Evolutionary conservation across 1,284 basidiomycete genomes (phyloP).

Genomic region (Farysia itapuensis): DNA sequence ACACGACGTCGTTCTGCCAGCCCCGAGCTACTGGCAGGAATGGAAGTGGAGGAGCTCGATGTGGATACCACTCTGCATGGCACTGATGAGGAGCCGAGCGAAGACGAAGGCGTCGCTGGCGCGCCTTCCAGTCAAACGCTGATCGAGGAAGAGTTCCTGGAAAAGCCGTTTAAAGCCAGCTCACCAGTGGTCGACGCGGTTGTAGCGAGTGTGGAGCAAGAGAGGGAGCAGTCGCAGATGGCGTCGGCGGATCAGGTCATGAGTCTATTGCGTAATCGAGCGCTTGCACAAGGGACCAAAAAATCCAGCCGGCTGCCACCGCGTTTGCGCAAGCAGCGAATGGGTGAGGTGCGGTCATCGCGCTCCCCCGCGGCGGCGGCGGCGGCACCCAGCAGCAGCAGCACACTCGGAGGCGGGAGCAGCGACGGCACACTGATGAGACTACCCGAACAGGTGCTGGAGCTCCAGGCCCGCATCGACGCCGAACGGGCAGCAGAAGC

Average conservation of each 20-base stretch:
- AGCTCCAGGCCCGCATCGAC: conserved; percentile 24
- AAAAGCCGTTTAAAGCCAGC: conserved; percentile 1
- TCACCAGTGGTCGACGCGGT: conserved; percentile 3
- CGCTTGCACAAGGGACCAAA: conserved; percentile 10
- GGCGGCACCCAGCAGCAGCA: no score
- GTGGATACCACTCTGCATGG: conserved; percentile 21
- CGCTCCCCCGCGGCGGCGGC: neutral
- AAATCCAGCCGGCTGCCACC: conserved; percentile 18
- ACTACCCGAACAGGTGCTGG: conserved; percentile 30
- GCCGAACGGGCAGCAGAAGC: conserved; percentile 33
- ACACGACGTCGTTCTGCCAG: neutral
- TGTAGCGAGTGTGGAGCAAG: no score
- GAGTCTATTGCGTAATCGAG: conserved; percentile 22
- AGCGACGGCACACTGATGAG: neutral
- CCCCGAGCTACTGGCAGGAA: neutral
- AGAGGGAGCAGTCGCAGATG: no score
- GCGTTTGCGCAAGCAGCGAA: conserved; percentile 23
- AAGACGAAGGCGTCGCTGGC: conserved; percentile 1
- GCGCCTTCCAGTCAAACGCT: conserved; percentile 29
- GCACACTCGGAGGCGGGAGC: neutral
- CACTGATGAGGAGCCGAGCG: neutral
- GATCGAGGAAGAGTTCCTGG: conserved; percentile 6
- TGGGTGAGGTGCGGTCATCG: conserved; percentile 2
- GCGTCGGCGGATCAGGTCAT: conserved; percentile 28
- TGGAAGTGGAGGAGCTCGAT: conserved; percentile 3